A percentile compares a stretch with the other conserved stretches of the same genome.
These are phyloP conservation scores for Arachis hypogaea DNA, from an alignment of 306 rosid genomes.

Conservation along the genomic window DNA sequence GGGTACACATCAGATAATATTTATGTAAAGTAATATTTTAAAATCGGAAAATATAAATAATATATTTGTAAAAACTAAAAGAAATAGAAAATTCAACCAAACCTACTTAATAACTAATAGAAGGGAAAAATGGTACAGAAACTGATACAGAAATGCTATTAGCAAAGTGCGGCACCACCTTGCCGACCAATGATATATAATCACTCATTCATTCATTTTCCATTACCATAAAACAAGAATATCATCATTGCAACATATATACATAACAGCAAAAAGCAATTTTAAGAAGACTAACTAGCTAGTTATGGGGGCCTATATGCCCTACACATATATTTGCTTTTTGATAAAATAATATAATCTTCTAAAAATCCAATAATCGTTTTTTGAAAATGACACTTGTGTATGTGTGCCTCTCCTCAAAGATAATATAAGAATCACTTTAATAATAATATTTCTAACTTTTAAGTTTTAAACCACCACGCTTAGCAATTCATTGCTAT, in stretches of 20 bases:
- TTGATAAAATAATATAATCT: too few relatives aligned
- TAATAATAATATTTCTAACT: too few relatives aligned
- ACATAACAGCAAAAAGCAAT: not conserved
- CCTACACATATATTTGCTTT: too few relatives aligned
- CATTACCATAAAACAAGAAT: constrained; percentile 36
- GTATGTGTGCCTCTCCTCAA: not conserved
- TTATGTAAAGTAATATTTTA: too few relatives aligned
- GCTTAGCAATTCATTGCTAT: not conserved
- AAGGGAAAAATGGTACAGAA: not conserved
- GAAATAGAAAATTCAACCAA: too few relatives aligned
- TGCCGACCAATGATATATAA: constrained; percentile 38
- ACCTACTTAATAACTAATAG: too few relatives aligned
- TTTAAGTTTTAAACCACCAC: too few relatives aligned
- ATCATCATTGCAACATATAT: constrained; percentile 22
- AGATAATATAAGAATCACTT: not conserved
- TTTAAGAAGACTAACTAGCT: not conserved
- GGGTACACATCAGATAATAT: too few relatives aligned
- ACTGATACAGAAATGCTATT: not conserved
- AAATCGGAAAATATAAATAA: too few relatives aligned
- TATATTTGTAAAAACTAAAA: too few relatives aligned
- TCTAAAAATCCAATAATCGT: not conserved
- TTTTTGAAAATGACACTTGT: constrained; percentile 12
- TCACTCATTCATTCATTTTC: constrained; percentile 29
- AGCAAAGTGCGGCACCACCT: constrained; percentile 38
- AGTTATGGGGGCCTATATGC: too few relatives aligned